Evolutionary conservation across 345 rosid genomes (phyloP), one percentile per base, ranked within the genome.

Genomic region (Brassica juncea): DNA sequence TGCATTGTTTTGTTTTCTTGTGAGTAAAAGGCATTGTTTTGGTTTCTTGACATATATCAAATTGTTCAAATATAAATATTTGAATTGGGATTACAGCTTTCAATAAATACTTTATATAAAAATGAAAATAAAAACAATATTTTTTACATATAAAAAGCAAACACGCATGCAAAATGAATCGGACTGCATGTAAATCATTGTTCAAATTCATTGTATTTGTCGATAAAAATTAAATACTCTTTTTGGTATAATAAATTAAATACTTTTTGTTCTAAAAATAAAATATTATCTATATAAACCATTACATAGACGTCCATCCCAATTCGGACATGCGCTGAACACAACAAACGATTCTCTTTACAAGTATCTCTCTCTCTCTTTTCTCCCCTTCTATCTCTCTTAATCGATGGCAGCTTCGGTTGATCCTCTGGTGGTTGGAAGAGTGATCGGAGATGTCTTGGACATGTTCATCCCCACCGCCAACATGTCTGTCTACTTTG

Each of bases 391-490:
- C 57, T 60, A 16, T 60, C 30, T 52, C 27, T 19, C 19, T 55
- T 14, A 28, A 54, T 52, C 74, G 69, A 93, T 93, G 97, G 87
- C 92, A 37, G 80, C 89, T 54, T 87, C 97, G 0, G 90, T 92
- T 49, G 92, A 93, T 80, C 97, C 98, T 65, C 85, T 90, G 19
- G 90, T 93, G 8, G 92, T 93, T 5, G 97, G 97, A 25, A 86
- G 97, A 8, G 92, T 93, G 37, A 91, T 93, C 12, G 98, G 97
- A 0, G 98, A 93, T 67, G 97, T 93, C 6, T 78, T 93, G 65
- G 97, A 91, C 81, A 88, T 90, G 95, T 93, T 93, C 70, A 85
- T 89, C 15, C 98, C 98, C 0, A 73, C 79, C 8, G 87, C 86
- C 39, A 80, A 15, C 71, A 88, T 90, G 92, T 86, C 88, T 42